Conservation (phyloP, 345 rosid species). For the Citropsis articulata region DNA sequence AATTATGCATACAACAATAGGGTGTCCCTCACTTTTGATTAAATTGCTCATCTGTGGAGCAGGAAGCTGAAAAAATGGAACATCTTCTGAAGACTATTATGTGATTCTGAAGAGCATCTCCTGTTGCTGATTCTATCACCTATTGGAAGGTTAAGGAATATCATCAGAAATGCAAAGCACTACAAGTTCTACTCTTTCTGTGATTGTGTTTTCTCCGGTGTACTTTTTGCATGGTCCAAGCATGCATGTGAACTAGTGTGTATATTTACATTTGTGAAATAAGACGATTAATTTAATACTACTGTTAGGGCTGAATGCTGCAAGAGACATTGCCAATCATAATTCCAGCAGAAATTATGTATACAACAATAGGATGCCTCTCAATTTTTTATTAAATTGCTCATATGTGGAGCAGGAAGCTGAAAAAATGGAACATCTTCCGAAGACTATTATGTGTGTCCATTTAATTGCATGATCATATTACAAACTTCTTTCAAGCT, state of each 20-base stretch:
- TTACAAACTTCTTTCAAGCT: neutral
- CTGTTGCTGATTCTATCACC: too few species aligned
- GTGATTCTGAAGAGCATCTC: too few species aligned
- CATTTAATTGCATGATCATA: neutral
- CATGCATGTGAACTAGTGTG: neutral
- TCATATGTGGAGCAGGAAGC: neutral
- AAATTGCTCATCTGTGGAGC: too few species aligned
- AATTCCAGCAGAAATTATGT: neutral
- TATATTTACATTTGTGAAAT: neutral
- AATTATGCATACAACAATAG: too few species aligned
- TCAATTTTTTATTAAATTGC: neutral
- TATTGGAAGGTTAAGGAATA: too few species aligned
- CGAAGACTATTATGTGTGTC: neutral
- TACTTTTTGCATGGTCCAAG: too few species aligned
- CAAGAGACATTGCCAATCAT: neutral
- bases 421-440: neutral
- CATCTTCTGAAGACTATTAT: too few species aligned
- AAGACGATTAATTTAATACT: neutral
- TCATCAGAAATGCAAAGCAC: conserved; percentile 49
- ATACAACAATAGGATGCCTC: neutral
- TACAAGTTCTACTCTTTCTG: conserved; percentile 58
- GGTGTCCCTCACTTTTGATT: too few species aligned
- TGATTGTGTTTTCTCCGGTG: neutral
- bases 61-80: too few species aligned
- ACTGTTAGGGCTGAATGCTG: too few species aligned